Percentiles rank a stretch among this genome's conserved stretches.
Evolutionary conservation across 805 yeast species (phyloP).

Genomic region (Candida nonsorbophila): DNA sequence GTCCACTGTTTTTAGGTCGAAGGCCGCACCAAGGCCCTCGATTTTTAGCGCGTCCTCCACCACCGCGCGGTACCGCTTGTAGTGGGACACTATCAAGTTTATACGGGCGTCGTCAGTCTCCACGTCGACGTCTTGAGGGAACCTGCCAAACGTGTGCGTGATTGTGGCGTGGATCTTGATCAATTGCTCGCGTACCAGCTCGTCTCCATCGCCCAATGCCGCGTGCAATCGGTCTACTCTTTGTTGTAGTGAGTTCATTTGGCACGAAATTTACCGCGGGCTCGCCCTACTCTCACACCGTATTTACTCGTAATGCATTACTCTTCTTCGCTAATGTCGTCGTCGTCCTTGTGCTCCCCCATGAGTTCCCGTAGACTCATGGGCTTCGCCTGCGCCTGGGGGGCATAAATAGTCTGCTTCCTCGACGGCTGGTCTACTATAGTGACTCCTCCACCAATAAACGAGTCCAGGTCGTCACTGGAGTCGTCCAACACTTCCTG

Average conservation of each 20-base stretch:
- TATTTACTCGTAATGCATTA: too few relatives aligned
- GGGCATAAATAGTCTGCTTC: neutral
- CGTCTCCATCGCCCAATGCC: too few relatives aligned
- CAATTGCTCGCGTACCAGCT: too few relatives aligned
- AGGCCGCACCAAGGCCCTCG: slow-evolving; percentile 2
- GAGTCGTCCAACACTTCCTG: slow-evolving; percentile 33
- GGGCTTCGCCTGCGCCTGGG: slow-evolving; percentile 17
- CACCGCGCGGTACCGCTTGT: slow-evolving; percentile 2
- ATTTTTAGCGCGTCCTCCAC: slow-evolving; percentile 4
- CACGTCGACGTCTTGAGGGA: too few relatives aligned
- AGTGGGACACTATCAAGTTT: slow-evolving; percentile 5
- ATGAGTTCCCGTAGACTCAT: slow-evolving; percentile 35
- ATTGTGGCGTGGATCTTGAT: too few relatives aligned
- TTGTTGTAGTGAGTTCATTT: too few relatives aligned
- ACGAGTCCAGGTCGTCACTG: slow-evolving; percentile 8
- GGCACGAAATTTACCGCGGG: too few relatives aligned
- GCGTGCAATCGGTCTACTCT: too few relatives aligned
- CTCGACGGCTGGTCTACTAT: slow-evolving; percentile 1
- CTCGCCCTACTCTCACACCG: too few relatives aligned
- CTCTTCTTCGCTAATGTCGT: slow-evolving; percentile 30
- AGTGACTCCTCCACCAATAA: slow-evolving; percentile 7
- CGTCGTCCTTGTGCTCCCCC: slow-evolving; percentile 21
- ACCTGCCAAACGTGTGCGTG: too few relatives aligned
- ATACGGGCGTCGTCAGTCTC: slow-evolving; percentile 4
- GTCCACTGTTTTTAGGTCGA: slow-evolving; percentile 3